Base-by-base conservation (phyloP, 2,329 filamentous ascomycete species). In the Colletotrichum noveboracense region DNA sequence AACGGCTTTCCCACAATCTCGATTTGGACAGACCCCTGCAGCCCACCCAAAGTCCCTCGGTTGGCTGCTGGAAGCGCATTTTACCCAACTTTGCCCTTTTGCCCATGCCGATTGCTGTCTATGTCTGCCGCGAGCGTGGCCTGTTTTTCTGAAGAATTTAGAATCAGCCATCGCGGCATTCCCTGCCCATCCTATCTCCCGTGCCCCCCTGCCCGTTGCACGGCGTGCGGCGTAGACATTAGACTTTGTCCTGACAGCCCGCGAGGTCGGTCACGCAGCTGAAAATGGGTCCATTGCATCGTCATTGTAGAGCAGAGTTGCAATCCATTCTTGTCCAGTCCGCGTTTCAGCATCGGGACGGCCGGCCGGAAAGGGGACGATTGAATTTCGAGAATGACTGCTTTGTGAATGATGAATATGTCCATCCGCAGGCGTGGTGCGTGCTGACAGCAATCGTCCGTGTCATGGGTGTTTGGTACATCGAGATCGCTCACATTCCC, bases 1-100 rank as follows among this genome's bases (percentile, higher is more conserved):
- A 73, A 69, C 70, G 58, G 70, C 64, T 69, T 75, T 74, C 30
- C 56, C 24, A 61, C 36, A 66, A 71, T 71, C 72, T 64, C 64
- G 64, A 73, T 73, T 34, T 48, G 28, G 28, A n/a, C 28, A 30
- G 36, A 56, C 38, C 73, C 73, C 62, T 73, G 69, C 60, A 66
- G 34, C 36, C 60, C 36, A 32, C 32, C 34, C 10, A 18, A 7
- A 8, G 34, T 58, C 26, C 32, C 6, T 52, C 36, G 36, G 34
- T 18, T n/a, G 36, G 21, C 32, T 36, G 10, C 36, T 62, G 52
- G 34, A 67, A 26, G 64, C 26, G 21, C 55, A 16, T 56, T 70
- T 56, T 52, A 52, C 43, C 43, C 43, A 21, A 52, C n/a, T 52
- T 62, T 32, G 14, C 55, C 24, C 52, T 67, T 26, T 72, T 68